Evolutionary conservation across 2,329 filamentous ascomycete genomes (phyloP).

Genomic region (Alternaria atra): DNA sequence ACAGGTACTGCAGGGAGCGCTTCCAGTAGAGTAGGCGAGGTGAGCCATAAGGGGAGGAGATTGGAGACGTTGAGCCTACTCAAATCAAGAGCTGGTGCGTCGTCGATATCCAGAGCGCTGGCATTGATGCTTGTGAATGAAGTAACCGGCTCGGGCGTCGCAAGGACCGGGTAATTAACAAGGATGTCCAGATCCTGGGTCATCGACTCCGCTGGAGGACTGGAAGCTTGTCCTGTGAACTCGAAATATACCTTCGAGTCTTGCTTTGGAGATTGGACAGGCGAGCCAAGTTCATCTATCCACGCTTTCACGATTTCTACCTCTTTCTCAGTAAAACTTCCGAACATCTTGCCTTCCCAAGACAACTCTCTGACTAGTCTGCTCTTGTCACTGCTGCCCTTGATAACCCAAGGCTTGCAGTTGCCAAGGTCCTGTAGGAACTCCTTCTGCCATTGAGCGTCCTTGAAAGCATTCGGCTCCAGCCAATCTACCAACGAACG

Average conservation of each 20-base stretch:
- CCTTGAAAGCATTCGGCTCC: constrained; percentile 43
- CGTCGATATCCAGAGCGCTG: not conserved
- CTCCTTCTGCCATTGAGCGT: constrained; percentile 44
- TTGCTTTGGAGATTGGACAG: not conserved
- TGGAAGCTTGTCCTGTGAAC: constrained; percentile 24
- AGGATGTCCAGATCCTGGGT: constrained; percentile 14
- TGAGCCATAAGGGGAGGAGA: constrained; percentile 53
- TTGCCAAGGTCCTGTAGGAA: constrained; percentile 51
- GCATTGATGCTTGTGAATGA: not conserved
- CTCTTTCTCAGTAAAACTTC: constrained; percentile 58
- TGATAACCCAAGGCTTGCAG: constrained; percentile 54
- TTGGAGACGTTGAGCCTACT: constrained; percentile 4
- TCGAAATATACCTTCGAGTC: constrained; percentile 31
- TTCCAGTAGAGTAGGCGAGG: constrained; percentile 51
- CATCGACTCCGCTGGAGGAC: not conserved
- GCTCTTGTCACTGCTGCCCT: constrained; percentile 53
- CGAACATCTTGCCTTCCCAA: constrained; percentile 62
- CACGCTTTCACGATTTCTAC: constrained; percentile 49
- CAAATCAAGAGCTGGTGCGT: not conserved
- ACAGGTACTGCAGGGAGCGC: constrained; percentile 48
- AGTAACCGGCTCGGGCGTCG: not conserved
- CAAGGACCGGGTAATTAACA: constrained; percentile 20
- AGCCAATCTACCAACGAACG: constrained; percentile 55
- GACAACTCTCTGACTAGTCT: constrained; percentile 54
- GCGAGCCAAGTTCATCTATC: constrained; percentile 50